These are phyloP conservation scores for Fonsecaea nubica DNA, from an alignment of 2,329 filamentous ascomycete genomes.

Conservation along the genomic window DNA sequence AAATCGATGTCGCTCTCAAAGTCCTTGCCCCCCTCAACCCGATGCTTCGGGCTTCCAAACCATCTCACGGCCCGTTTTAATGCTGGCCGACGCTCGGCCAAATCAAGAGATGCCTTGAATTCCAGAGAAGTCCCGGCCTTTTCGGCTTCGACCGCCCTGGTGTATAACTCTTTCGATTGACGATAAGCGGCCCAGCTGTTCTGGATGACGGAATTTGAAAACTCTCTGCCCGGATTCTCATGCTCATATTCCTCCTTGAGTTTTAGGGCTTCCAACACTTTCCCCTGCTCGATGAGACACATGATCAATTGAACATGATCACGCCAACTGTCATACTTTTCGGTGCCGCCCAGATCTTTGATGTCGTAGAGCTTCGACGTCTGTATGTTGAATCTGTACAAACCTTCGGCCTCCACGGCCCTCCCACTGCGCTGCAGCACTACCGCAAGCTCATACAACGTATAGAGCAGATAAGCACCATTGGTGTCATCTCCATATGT, in stretches of 20 bases:
- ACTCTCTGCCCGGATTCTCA: conserved; percentile 6
- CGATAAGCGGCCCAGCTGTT: conserved; percentile 2
- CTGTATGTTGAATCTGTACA: conserved; percentile 21
- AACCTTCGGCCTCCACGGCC: conserved; percentile 25
- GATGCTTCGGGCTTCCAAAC: conserved; percentile 20
- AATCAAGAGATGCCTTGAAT: conserved; percentile 13
- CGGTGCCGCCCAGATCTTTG: conserved; percentile 1
- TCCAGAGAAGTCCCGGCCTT: conserved; percentile 8
- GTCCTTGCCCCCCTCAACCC: conserved; percentile 13
- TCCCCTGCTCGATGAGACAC: conserved; percentile 22
- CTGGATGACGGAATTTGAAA: conserved; percentile 1
- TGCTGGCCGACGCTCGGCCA: background rate
- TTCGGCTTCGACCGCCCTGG: conserved; percentile 15
- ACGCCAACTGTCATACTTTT: conserved; percentile 7
- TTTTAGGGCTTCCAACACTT: conserved; percentile 16
- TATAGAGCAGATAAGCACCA: conserved; percentile 14
- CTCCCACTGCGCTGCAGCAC: conserved; percentile 18
- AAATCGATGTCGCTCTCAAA: conserved; percentile 26
- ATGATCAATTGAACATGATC: conserved; percentile 19
- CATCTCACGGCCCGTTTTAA: conserved; percentile 15
- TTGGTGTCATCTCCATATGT: conserved; percentile 13
- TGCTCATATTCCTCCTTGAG: conserved; percentile 19
- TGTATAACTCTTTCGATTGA: conserved; percentile 9
- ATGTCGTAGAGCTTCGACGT: conserved; percentile 11
- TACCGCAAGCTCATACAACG: conserved; percentile 16